phyloP scores from a whole-genome alignment of 495 filamentous ascomycete species.

The Podospora pseudoanserina region DNA sequence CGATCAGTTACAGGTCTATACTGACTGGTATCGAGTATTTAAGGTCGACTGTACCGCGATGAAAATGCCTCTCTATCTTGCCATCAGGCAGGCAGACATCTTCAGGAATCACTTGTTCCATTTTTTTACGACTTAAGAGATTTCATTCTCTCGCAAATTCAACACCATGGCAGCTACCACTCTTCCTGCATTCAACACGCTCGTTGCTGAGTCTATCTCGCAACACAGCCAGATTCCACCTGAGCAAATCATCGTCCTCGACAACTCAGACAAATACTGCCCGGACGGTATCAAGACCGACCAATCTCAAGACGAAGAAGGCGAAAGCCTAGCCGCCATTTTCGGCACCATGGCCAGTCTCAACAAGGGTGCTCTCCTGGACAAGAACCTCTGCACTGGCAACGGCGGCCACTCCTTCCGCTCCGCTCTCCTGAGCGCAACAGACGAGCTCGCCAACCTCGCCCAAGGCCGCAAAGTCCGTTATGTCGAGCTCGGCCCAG shows the following conservation, averaged over 20 bases:
- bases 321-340: neutral
- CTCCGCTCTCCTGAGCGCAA: neutral
- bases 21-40: neutral
- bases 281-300: constrained; percentile 1
- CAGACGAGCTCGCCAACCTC: neutral
- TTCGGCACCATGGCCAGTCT: constrained; percentile 3
- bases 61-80: neutral
- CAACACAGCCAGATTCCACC: neutral
- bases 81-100: neutral
- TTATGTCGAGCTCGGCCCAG: neutral
- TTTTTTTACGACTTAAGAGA: too few species aligned
- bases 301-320: neutral
- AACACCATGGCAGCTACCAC: neutral
- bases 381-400: constrained; percentile 1
- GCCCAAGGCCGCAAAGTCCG: neutral
- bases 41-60: neutral
- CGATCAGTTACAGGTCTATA: neutral
- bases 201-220: constrained; percentile 1
- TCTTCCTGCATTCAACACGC: neutral
- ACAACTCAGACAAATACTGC: constrained; percentile 3
- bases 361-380: neutral
- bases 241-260: constrained; percentile 2
- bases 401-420: neutral
- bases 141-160: neutral
- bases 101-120: neutral